A percentile compares a stretch with the other conserved stretches of the same genome.
Evolutionary conservation across 106 monocot species (phyloP).

Genomic region (Dioscorea alata): DNA sequence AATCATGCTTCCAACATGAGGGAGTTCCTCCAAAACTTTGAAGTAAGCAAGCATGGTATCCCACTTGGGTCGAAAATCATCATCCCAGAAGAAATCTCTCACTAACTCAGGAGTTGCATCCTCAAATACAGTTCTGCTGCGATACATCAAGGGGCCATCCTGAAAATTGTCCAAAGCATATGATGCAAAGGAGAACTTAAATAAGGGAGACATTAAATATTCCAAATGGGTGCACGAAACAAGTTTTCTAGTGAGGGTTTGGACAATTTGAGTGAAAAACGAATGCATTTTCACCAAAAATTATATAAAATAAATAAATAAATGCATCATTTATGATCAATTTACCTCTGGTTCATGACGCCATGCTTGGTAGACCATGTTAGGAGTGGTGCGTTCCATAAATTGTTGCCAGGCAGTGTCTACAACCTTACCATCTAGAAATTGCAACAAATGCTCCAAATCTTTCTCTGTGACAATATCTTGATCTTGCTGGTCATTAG

Average conservation of each 20-base stretch:
- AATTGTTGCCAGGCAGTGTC: conserved; percentile 54
- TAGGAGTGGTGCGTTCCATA: conserved; percentile 64
- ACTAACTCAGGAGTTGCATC: conserved; percentile 92
- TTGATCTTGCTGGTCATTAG: too few species aligned
- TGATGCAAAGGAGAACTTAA: neutral
- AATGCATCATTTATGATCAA: too few species aligned
- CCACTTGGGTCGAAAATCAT: conserved; percentile 88
- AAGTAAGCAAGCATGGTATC: conserved; percentile 82
- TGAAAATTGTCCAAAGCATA: conserved; percentile 12
- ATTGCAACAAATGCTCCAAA: conserved; percentile 47
- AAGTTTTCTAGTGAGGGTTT: too few species aligned
- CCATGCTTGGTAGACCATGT: conserved; percentile 81
- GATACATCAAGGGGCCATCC: conserved; percentile 67
- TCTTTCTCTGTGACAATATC: conserved; percentile 54
- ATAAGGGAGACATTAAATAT: too few species aligned
- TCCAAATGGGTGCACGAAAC: too few species aligned
- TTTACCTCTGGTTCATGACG: conserved; percentile 68
- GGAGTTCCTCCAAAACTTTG: conserved; percentile 73
- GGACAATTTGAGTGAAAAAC: too few species aligned
- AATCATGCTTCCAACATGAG: conserved; percentile 57
- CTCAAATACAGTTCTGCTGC: conserved; percentile 88
- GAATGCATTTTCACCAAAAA: too few species aligned
- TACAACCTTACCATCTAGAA: conserved; percentile 49
- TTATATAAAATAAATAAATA: too few species aligned
- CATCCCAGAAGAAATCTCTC: conserved; percentile 98